phyloP scores from a whole-genome alignment of 306 rosid species.

The Lathyrus aphaca region DNA sequence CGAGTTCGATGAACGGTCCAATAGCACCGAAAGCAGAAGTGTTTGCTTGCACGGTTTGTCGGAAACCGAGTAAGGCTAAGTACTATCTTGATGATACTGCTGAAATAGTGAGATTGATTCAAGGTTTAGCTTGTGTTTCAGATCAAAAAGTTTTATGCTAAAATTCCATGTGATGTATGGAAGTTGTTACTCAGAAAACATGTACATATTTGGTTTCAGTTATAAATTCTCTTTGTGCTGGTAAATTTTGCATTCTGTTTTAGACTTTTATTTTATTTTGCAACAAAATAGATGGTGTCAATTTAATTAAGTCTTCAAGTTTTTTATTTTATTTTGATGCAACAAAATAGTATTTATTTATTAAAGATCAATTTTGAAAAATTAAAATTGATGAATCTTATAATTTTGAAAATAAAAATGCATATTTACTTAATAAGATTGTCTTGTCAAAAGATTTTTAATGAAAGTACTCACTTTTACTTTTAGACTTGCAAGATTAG shows the following conservation, averaged over 20 bases:
- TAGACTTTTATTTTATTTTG: background rate
- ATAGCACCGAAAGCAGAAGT: constrained; percentile 40
- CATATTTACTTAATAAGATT: too few species aligned
- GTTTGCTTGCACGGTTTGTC: constrained; percentile 47
- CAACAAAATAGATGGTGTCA: too few species aligned
- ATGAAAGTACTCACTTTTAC: too few species aligned
- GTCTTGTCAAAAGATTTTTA: too few species aligned
- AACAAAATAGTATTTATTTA: too few species aligned
- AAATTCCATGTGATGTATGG: constrained; percentile 40
- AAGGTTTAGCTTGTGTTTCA: constrained; percentile 74
- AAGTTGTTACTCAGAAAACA: constrained; percentile 42
- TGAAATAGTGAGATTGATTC: constrained; percentile 73
- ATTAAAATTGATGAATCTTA: too few species aligned
- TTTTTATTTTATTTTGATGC: too few species aligned
- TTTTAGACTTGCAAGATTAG: too few species aligned
- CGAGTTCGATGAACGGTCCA: constrained; percentile 35
- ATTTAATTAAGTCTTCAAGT: too few species aligned
- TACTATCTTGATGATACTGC: constrained; percentile 49
- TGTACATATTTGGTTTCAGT: constrained; percentile 50
- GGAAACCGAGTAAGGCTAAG: constrained; percentile 53
- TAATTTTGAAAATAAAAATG: too few species aligned
- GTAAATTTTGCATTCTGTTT: background rate
- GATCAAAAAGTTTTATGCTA: constrained; percentile 43
- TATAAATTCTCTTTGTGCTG: constrained; percentile 33
- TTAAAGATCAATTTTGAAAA: too few species aligned